Evolutionary conservation across 805 yeast species (phyloP).

Genomic region (Kluyveromyces lactis): DNA sequence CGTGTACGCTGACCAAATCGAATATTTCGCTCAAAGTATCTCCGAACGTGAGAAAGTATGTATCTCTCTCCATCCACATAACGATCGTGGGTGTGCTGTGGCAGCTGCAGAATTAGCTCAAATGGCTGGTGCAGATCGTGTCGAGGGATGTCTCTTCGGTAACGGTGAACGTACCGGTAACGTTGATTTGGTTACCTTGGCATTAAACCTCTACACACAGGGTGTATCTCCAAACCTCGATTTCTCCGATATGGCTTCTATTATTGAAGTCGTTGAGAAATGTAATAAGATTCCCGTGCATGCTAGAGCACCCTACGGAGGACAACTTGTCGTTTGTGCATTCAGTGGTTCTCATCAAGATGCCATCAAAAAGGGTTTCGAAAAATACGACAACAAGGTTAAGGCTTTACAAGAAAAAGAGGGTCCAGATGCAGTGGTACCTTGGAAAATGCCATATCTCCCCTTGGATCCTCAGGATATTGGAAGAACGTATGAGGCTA

Average conservation of each 20-base stretch:
- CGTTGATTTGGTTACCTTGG: conserved; percentile 73
- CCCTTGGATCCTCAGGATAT: conserved; percentile 81
- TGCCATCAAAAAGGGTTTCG: conserved; percentile 79
- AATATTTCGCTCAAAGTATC: conserved; percentile 55
- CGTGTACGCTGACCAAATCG: conserved; percentile 78
- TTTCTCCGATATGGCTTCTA: conserved; percentile 55
- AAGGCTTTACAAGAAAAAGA: conserved; percentile 27
- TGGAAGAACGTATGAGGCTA: conserved; percentile 88
- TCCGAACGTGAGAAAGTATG: conserved; percentile 62
- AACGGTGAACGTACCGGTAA: conserved; percentile 87
- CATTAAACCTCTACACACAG: conserved; percentile 70
- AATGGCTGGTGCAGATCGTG: conserved; percentile 81
- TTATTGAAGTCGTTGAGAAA: conserved; percentile 66
- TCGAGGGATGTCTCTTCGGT: conserved; percentile 79
- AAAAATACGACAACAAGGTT: conserved; percentile 29
- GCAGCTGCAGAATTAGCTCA: conserved; percentile 81
- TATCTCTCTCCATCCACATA: conserved; percentile 74
- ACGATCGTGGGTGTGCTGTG: conserved; percentile 83
- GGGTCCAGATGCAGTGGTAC: conserved; percentile 30
- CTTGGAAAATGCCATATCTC: conserved; percentile 72
- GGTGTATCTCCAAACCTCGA: conserved; percentile 66
- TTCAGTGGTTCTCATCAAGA: conserved; percentile 85
- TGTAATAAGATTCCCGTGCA: conserved; percentile 77
- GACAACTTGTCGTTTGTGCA: conserved; percentile 75
- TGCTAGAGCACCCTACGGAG: conserved; percentile 77